Evolutionary conservation across 352 stramenopile genomes (phyloP), one percentile per base, ranked within the genome.

Genomic region (Pythium oligandrum): DNA sequence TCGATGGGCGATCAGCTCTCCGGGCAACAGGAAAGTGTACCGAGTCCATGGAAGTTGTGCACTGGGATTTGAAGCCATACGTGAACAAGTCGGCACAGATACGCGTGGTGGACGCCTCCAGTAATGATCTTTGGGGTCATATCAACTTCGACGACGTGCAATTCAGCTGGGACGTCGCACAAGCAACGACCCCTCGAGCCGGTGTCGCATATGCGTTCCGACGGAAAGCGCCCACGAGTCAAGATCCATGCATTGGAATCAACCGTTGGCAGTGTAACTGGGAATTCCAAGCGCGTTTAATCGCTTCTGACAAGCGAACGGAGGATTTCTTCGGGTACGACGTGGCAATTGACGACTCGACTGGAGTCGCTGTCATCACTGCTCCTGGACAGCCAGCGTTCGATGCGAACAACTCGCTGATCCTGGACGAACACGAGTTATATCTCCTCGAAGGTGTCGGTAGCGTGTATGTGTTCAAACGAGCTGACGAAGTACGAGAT

Each of bases 71-170:
- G 6, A 64, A 61, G 4, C 49, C 55, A 4, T 98, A 93, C 61
- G 59, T 72, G 34, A 86, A 92, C 51, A 79, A 83, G 40, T 81
- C 85, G 6, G 93, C 79, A 36, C 78, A 97, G 40, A 80, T 99
- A n/a, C 76, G 93, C 35, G 90, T 98, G 17, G 95, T 98, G 4
- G 96, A 99, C 53, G 78, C 73, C 7, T 88, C 82, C 0, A 93
- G 76, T 12, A 88, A 64, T 45, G 55, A 67, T 0, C 71, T 82
- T 36, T 99, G 95, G 93, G 94, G 92, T 34, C 94, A 98, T 62
- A 98, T 99, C 54, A 98, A 97, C 63, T 95, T 98, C 40, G 96
- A 99, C 67, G 73, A 98, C 40, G 92, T 99, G 10, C 56, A 78
- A 2, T 98, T 98, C 59, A 88, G 75, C 51, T 98, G 95, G 96